phyloP scores from a whole-genome alignment of 305 asterid genomes.

The Solanum chacoense region DNA sequence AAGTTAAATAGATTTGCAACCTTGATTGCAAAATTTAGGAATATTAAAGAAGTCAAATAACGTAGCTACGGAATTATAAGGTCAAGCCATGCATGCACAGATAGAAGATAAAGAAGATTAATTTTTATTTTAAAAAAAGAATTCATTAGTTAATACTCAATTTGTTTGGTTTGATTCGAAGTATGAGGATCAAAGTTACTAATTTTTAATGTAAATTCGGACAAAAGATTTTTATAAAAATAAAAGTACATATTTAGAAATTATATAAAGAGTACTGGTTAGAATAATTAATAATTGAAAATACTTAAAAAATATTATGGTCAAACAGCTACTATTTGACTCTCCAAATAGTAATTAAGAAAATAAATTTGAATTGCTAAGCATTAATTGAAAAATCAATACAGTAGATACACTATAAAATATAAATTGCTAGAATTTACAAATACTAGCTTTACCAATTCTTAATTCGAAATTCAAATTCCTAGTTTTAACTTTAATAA shows the following conservation, averaged over 20 bases:
- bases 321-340: neutral
- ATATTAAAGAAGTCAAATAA: neutral
- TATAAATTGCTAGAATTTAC: neutral
- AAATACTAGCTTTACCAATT: neutral
- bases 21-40: neutral
- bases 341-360: neutral
- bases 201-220: neutral
- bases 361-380: neutral
- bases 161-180: neutral
- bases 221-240: neutral
- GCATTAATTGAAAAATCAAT: neutral
- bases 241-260: neutral
- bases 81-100: neutral
- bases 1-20: neutral
- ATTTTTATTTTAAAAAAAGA: neutral
- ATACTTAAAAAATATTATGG: neutral
- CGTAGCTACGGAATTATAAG: neutral
- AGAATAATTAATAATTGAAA: neutral
- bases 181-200: neutral
- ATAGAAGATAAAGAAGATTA: neutral
- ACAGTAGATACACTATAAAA: neutral
- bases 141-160: neutral
- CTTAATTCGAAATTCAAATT: neutral
- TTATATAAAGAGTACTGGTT: neutral
- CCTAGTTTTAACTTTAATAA: neutral